These are phyloP conservation scores for Heliocybe sulcata DNA, from an alignment of 1,284 basidiomycete species.

Conservation along the genomic window DNA sequence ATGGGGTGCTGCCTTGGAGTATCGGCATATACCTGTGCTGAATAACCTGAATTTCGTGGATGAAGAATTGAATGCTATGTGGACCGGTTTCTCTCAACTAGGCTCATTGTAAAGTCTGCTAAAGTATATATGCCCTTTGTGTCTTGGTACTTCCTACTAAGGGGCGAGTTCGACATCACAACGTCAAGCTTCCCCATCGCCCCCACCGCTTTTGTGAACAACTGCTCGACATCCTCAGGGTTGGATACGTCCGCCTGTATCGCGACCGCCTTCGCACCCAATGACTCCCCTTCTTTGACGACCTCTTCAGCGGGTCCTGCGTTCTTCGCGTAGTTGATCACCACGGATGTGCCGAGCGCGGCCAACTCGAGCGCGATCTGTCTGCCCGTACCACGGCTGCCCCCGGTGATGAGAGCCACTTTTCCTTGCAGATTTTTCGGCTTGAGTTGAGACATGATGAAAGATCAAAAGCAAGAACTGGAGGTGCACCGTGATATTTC, in stretches of 20 bases:
- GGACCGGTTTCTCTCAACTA: too few species aligned
- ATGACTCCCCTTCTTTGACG: conserved; percentile 32
- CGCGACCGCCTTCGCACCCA: conserved; percentile 35
- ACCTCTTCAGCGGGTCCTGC: conserved; percentile 35
- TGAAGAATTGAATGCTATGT: too few species aligned
- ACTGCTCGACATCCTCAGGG: conserved; percentile 30
- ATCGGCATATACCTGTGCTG: too few species aligned
- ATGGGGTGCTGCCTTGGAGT: too few species aligned
- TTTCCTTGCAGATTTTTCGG: conserved; percentile 23
- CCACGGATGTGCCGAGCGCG: conserved; percentile 47
- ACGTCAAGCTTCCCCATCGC: conserved; percentile 47
- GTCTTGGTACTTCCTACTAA: too few species aligned
- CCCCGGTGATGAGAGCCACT: conserved; percentile 52
- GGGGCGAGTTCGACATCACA: conserved; percentile 27
- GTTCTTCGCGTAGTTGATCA: conserved; percentile 42
- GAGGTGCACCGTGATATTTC: too few species aligned
- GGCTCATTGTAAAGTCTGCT: too few species aligned
- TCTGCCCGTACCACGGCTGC: conserved; percentile 53
- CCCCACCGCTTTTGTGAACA: conserved; percentile 39
- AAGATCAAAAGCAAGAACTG: too few species aligned
- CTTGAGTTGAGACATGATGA: not conserved
- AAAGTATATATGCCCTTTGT: too few species aligned
- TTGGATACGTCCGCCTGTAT: conserved; percentile 44
- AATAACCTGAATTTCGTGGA: too few species aligned
- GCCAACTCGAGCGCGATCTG: conserved; percentile 45